Evolutionary conservation across 108 stramenopile species (phyloP), one percentile per base, ranked within the genome.

Genomic region (Nitzschia inconspicua): DNA sequence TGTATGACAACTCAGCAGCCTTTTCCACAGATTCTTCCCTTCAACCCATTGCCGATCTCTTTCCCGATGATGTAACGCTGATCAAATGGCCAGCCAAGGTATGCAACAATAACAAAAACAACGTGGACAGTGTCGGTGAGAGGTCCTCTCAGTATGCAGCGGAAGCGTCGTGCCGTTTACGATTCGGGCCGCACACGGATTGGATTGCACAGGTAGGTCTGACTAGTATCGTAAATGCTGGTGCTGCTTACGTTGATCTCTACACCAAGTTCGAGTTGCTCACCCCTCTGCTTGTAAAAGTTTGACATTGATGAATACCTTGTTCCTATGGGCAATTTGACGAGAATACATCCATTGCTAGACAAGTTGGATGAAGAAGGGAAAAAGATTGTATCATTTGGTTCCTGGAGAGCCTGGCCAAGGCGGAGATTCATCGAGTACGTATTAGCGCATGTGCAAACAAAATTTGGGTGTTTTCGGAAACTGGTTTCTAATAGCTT

Each of bases 111-210:
- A 64, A 64, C 23, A 55, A 82, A 82, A 84, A 85, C 34, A 78
- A 76, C 57, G 74, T 73, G 9, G 77, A 78, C 49, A 85, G 57
- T 48, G 50, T 58, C 4, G 93, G 93, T 13, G 93, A 94, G 68
- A 78, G 93, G 44, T 83, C 81, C n/a, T 85, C 83, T 35, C 93
- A 94, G 51, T 94, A 94, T 73, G 89, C 93, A 8, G 93, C 93
- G 1, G 89, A 90, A 57, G 75, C 78, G 34, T 83, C 81, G 16
- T 94, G 93, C 65, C 79, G 89, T 8, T 60, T 91, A 50, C 73
- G 89, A 47, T 94, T 94, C 57, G 89, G 93, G 20, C 64, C 83
- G 0, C 85, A 94, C 48, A 72, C 83, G 23, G 74, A 86, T 29
- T 94, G 93, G 93, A 75, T 94, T 27, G 85, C 76, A 35, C 66